Conservation (phyloP, 2,329 filamentous ascomycete species). For the Fusarium chaquense region DNA sequence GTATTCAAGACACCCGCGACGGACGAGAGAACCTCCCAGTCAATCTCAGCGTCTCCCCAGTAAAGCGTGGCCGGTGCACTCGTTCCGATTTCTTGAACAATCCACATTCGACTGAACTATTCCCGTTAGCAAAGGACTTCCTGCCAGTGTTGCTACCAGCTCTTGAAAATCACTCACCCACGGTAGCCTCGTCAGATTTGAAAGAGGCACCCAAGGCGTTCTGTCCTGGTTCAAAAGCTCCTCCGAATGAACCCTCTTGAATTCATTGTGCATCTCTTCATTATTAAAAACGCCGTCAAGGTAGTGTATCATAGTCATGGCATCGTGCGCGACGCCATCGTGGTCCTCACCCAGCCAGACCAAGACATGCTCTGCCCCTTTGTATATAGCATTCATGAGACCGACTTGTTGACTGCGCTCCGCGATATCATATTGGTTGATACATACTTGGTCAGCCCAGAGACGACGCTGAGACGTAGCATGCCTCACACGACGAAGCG, state of each 20-base stretch:
- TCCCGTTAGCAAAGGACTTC: slow-evolving; percentile 1
- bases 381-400: slow-evolving; percentile 55
- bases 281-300: slow-evolving; percentile 49
- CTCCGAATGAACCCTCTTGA: slow-evolving; percentile 49
- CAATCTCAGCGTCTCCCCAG: slow-evolving; percentile 51
- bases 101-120: slow-evolving; percentile 54
- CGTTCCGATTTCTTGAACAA: slow-evolving; percentile 55
- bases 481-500: slow-evolving; percentile 48
- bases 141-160: not conserved
- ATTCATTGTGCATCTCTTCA: slow-evolving; percentile 47
- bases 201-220: slow-evolving; percentile 50
- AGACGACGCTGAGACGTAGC: slow-evolving; percentile 46
- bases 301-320: slow-evolving; percentile 46
- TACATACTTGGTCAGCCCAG: slow-evolving; percentile 58
- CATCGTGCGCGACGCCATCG: slow-evolving; percentile 46
- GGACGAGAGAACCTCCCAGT: slow-evolving; percentile 51
- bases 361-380: slow-evolving; percentile 49
- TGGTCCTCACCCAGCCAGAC: slow-evolving; percentile 54
- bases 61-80: slow-evolving; percentile 50
- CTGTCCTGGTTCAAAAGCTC: slow-evolving; percentile 46
- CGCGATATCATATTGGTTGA: slow-evolving; percentile 54
- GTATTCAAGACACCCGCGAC: slow-evolving; percentile 51
- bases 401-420: slow-evolving; percentile 55
- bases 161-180: slow-evolving; percentile 48
- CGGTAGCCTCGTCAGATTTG: slow-evolving; percentile 49